Base-by-base conservation (phyloP, 78 protist species). In the Dictyostelium brefeldianum region DNA sequence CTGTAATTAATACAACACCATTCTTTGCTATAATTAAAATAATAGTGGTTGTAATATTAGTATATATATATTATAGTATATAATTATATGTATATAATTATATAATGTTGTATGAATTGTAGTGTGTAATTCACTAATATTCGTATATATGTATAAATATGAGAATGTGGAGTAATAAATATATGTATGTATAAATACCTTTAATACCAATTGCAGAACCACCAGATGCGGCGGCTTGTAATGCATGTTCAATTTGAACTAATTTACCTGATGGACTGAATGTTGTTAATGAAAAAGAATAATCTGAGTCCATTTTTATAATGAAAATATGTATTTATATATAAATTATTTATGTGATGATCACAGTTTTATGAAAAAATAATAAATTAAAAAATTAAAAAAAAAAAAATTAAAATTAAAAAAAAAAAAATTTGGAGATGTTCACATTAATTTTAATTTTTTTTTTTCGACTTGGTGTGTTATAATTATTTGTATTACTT, bases 191-290 rank as follows among this genome's bases (percentile, higher is more conserved):
- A 69, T 14, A 65, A 67, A n/a, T 53, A 97, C 99, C 99, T 56
- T 99, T 98, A 36, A 99, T 97, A 50, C 99, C 99, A 18, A 99
- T 74, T 4, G 99, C 95, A 0, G 99, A 98, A 79, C 95, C 80
- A 20, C 99, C 99, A 4, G 74, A 25, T 4, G 59, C 77, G 9
- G 99, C 99, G 0, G 99, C 99, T 20, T 85, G 92, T 31, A 99
- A 82, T 0, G 99, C 99, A 80, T 99, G 98, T 79, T 99, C 99
- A 81, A 99, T 98, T 96, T 99, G 99, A 12, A 97, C 98, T 17
- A 99, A 96, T 91, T 99, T 98, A 51, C 99, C 99, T 25, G 99
- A 97, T 3, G 99, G 99, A 36, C 97, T 85, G 98, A 99, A 99
- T 11, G 99, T 99, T 4, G 99, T 99, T 53, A 99, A 98, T 20